Conservation (phyloP, 805 yeast genomes). For the Wickerhamiella kurtzmanii region DNA sequence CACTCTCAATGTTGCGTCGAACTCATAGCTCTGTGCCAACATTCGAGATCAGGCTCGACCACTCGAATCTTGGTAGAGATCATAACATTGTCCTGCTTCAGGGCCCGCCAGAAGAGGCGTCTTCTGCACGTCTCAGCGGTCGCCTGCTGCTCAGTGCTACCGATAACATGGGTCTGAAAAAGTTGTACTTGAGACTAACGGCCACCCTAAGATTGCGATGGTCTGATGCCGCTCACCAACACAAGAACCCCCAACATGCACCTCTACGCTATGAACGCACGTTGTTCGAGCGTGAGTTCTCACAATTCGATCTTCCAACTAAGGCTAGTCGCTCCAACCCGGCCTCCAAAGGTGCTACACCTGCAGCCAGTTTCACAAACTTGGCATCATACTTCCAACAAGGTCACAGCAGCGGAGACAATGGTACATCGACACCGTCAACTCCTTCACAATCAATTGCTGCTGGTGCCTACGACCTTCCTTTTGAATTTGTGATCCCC, state of each 20-base stretch:
- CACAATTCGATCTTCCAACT: slow-evolving; percentile 15
- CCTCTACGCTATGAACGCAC: slow-evolving; percentile 37
- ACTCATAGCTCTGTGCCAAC: slow-evolving; percentile 3
- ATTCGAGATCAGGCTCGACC: slow-evolving; percentile 16
- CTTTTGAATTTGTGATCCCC: slow-evolving; percentile 73
- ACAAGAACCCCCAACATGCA: slow-evolving; percentile 1
- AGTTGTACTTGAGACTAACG: slow-evolving; percentile 47
- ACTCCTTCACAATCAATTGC: slow-evolving; percentile 3
- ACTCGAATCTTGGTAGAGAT: slow-evolving; percentile 14
- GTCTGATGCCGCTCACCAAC: slow-evolving; percentile 31
- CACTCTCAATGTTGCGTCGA: slow-evolving; percentile 2
- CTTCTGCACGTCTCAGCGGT: slow-evolving; percentile 64
- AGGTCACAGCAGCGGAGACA: neutral
- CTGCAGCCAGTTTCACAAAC: slow-evolving; percentile 19
- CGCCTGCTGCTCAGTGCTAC: slow-evolving; percentile 58
- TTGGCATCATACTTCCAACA: slow-evolving; percentile 19
- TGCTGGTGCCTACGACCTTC: slow-evolving; percentile 77
- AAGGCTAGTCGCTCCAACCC: slow-evolving; percentile 7
- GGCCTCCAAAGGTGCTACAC: slow-evolving; percentile 19
- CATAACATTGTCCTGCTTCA: slow-evolving; percentile 57
- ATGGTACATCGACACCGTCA: neutral
- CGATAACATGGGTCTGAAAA: slow-evolving; percentile 61
- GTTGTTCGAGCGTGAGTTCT: slow-evolving; percentile 59
- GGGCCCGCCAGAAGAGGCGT: slow-evolving; percentile 66
- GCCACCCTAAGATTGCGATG: slow-evolving; percentile 57